These are phyloP conservation scores for Friedmanniomyces simplex DNA, from an alignment of 495 filamentous ascomycete genomes.

Conservation along the genomic window DNA sequence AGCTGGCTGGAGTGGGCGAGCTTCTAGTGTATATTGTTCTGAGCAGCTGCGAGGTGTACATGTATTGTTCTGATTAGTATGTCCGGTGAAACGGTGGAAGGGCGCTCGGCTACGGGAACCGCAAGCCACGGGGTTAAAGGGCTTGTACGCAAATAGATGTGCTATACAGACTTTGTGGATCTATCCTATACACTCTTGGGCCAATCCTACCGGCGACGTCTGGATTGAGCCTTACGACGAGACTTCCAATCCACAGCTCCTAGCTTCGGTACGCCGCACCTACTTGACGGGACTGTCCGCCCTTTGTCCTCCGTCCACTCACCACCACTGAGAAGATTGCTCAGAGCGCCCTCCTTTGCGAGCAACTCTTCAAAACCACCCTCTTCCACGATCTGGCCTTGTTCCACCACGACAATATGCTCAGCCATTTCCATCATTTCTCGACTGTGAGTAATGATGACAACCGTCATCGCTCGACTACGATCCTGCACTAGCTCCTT, in stretches of 20 bases:
- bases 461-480: constrained; percentile 39
- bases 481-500: constrained; percentile 34
- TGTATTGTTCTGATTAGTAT: background rate
- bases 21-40: constrained; percentile 10
- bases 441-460: constrained; percentile 67
- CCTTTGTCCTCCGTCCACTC: constrained; percentile 7
- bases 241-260: constrained; percentile 2
- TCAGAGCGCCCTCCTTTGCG: constrained; percentile 31
- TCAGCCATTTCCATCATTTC: constrained; percentile 79
- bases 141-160: background rate
- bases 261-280: background rate
- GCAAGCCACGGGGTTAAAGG: too few relatives aligned
- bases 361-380: constrained; percentile 51
- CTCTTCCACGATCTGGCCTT: constrained; percentile 55
- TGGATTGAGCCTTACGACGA: background rate
- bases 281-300: background rate
- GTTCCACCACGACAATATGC: constrained; percentile 57
- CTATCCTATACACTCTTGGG: background rate
- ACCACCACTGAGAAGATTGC: constrained; percentile 29
- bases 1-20: constrained; percentile 19
- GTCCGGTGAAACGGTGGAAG: too few relatives aligned
- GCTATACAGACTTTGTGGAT: background rate
- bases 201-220: background rate
- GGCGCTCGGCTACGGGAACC: too few relatives aligned
- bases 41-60: background rate